Conservation (phyloP, 306 rosid species). For the Castanea mollissima region DNA sequence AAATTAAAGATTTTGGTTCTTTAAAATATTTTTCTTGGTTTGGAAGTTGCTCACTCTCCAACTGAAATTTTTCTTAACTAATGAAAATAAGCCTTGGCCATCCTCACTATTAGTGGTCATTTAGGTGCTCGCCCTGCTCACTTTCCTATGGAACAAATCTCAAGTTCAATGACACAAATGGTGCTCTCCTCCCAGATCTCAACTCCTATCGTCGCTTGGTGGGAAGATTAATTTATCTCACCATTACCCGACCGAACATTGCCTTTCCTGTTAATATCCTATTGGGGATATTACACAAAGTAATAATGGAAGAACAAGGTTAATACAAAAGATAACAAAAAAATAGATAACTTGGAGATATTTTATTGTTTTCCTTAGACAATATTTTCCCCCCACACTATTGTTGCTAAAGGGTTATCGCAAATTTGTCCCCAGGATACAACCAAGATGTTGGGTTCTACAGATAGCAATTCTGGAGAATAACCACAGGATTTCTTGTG, state of each 20-base stretch:
- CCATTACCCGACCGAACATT: not conserved
- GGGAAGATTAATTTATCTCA: slow-evolving; percentile 1
- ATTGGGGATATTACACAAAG: too few relatives aligned
- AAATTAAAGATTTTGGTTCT: not conserved
- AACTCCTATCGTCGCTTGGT: not conserved
- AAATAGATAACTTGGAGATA: too few relatives aligned
- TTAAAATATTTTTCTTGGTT: not conserved
- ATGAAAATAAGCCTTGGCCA: not conserved
- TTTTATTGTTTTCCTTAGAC: too few relatives aligned
- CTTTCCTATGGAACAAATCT: not conserved
- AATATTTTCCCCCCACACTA: too few relatives aligned
- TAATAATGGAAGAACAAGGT: too few relatives aligned
- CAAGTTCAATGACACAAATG: not conserved
- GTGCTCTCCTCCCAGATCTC: not conserved
- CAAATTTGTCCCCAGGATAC: too few relatives aligned
- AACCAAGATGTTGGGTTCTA: too few relatives aligned
- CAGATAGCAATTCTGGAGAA: too few relatives aligned
- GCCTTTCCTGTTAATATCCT: not conserved
- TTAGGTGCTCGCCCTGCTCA: not conserved
- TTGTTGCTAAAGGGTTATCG: too few relatives aligned
- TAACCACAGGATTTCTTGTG: too few relatives aligned
- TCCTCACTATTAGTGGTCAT: not conserved
- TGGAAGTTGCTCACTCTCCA: not conserved
- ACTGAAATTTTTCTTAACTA: not conserved
- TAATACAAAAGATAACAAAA: too few relatives aligned